These are phyloP conservation scores for Aristolochia californica DNA, from an alignment of 164 flowering plant species.

Conservation along the genomic window DNA sequence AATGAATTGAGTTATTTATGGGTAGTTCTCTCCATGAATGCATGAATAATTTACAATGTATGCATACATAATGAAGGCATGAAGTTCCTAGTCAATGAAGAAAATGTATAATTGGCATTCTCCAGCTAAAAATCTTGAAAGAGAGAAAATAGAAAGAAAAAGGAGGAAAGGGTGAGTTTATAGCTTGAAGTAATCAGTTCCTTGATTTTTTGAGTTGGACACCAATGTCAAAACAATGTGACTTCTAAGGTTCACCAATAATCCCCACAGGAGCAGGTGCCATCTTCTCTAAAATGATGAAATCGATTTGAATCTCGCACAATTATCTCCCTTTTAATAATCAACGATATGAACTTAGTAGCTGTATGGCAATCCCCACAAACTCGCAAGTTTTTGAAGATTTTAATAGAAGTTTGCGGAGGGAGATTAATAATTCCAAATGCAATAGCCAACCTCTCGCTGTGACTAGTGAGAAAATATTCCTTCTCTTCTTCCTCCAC, in stretches of 20 bases:
- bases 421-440: constrained; percentile 47
- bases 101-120: no score
- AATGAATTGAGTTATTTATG: no score
- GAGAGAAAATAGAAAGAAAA: no score
- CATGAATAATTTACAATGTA: no score
- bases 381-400: constrained; percentile 56
- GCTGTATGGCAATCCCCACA: constrained; percentile 60
- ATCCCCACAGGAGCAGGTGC: constrained; percentile 48
- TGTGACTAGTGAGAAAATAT: constrained; percentile 43
- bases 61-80: no score
- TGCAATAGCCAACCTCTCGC: constrained; percentile 61
- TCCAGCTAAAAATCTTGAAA: no score
- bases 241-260: constrained; percentile 26
- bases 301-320: constrained; percentile 55
- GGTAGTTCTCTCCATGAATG: no score
- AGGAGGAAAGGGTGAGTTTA: no score
- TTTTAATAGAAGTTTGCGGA: constrained; percentile 30
- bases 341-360: constrained; percentile 40
- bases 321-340: constrained; percentile 40
- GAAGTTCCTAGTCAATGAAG: no score
- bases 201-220: no score
- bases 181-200: no score
- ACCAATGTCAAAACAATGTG: not conserved
- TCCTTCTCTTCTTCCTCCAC: constrained; percentile 73
- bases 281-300: constrained; percentile 51